phyloP scores from a whole-genome alignment of 305 asterid species.

The Solanum hybrid region DNA sequence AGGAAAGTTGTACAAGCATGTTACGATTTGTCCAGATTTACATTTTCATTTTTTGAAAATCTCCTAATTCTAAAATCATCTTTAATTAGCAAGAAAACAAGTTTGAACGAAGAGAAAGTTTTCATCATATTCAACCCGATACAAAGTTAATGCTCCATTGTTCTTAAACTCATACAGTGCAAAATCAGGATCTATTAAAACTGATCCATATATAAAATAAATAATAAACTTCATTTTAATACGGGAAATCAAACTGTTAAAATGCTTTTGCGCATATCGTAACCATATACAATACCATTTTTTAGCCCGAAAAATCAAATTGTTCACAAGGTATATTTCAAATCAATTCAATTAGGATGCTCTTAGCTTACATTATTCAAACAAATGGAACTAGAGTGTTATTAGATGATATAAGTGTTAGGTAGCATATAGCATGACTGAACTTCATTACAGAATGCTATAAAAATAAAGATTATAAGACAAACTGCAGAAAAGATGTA shows the following conservation, averaged over 20 bases:
- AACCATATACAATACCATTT: not conserved
- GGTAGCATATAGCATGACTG: not conserved
- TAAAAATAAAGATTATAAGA: not conserved
- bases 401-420: not conserved
- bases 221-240: not conserved
- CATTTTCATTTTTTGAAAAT: not conserved
- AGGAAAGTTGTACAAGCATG: not conserved
- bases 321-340: not conserved
- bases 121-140: not conserved
- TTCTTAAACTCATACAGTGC: not conserved
- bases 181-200: too few species aligned
- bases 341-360: not conserved
- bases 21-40: not conserved
- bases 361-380: not conserved
- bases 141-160: not conserved
- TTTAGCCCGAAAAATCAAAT: not conserved
- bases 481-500: not conserved
- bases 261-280: not conserved
- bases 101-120: not conserved
- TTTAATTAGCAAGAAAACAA: not conserved
- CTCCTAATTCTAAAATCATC: too few species aligned
- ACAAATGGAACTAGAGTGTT: not conserved
- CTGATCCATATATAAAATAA: not conserved
- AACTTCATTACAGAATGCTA: not conserved
- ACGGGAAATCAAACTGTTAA: not conserved